Percentiles rank a stretch among this genome's conserved stretches.
Evolutionary conservation across 2,329 filamentous ascomycete genomes (phyloP).

Genomic region (Ploettnerulaceae sp.): DNA sequence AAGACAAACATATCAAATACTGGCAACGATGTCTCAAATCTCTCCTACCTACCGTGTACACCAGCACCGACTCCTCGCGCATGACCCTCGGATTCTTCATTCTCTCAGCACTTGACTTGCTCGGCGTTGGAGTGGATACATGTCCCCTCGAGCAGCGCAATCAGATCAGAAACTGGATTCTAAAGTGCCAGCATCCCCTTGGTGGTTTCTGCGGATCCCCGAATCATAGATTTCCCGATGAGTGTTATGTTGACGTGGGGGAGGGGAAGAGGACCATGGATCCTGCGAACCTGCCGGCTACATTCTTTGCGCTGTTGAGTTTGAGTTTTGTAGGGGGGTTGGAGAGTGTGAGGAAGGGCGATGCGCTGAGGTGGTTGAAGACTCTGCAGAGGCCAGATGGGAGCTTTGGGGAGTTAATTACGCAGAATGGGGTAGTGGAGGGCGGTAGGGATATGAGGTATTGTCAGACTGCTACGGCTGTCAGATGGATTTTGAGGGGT

Average conservation of each 20-base stretch:
- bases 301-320: constrained; percentile 78
- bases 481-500: constrained; percentile 77
- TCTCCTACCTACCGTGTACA: constrained; percentile 77
- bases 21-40: constrained; percentile 85
- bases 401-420: constrained; percentile 82
- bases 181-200: constrained; percentile 75
- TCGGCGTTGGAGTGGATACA: constrained; percentile 56
- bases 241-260: constrained; percentile 33
- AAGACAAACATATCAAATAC: constrained; percentile 75
- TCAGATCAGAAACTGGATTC: constrained; percentile 68
- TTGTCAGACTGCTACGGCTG: constrained; percentile 76
- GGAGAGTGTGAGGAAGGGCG: constrained; percentile 58
- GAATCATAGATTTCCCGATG: constrained; percentile 47
- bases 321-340: constrained; percentile 59
- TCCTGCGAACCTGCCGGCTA: constrained; percentile 80
- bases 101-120: constrained; percentile 76
- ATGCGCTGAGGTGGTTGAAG: constrained; percentile 69
- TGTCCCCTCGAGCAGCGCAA: constrained; percentile 46
- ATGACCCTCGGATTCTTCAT: constrained; percentile 89
- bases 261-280: constrained; percentile 56
- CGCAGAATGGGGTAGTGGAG: constrained; percentile 52
- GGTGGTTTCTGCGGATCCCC: constrained; percentile 90
- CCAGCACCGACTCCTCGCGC: constrained; percentile 82
- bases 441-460: constrained; percentile 84
- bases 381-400: constrained; percentile 76